These are phyloP conservation scores for Aspergillus cavernicola DNA, from an alignment of 495 filamentous ascomycete genomes.

Conservation along the genomic window DNA sequence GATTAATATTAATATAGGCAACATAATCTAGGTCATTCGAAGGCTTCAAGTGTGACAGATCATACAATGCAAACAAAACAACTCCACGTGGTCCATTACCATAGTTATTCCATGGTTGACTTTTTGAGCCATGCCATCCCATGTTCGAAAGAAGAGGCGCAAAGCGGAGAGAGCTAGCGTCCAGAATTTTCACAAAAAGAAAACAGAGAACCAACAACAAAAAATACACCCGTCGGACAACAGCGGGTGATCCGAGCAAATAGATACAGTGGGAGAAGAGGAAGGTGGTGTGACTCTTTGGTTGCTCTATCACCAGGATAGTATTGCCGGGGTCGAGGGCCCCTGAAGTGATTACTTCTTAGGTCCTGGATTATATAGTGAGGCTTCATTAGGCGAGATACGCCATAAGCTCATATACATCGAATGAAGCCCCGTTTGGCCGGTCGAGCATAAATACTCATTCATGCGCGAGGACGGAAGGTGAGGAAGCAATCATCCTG, in stretches of 20 bases:
- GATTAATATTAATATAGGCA: conserved; percentile 9
- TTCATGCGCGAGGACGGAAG: conserved; percentile 41
- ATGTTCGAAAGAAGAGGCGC: neutral
- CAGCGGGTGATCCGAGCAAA: conserved; percentile 5
- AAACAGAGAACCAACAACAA: conserved; percentile 7
- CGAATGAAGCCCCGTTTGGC: conserved; percentile 22
- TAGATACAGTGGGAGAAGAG: conserved; percentile 15
- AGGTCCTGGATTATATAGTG: neutral
- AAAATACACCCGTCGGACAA: neutral
- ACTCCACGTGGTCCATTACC: conserved; percentile 2
- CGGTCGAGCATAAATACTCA: conserved; percentile 10
- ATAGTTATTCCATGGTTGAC: neutral
- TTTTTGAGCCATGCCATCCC: neutral
- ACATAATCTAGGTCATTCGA: conserved; percentile 8
- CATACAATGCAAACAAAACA: conserved; percentile 8
- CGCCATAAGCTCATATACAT: conserved; percentile 4
- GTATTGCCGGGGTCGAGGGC: conserved; percentile 22
- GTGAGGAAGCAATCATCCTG: conserved; percentile 43
- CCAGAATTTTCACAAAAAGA: neutral
- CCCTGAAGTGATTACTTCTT: neutral
- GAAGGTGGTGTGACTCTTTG: conserved; percentile 7
- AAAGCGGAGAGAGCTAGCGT: neutral
- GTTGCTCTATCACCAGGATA: conserved; percentile 42
- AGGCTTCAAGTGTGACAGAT: neutral
- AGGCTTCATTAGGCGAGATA: neutral